phyloP scores from a whole-genome alignment of 2,329 filamentous ascomycete species.

The Cytospora chrysosperma region DNA sequence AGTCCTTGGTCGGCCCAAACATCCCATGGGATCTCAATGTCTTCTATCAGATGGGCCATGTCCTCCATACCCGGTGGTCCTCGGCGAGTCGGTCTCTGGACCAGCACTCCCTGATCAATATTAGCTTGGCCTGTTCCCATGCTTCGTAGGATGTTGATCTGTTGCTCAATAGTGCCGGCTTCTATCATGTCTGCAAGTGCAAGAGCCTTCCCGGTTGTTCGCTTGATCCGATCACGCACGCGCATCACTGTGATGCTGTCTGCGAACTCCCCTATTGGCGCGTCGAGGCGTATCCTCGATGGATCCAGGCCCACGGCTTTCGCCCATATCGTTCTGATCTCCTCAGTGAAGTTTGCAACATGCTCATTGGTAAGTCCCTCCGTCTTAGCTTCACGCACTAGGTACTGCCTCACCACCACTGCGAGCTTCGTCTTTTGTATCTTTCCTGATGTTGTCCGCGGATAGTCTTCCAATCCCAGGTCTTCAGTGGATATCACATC shows the following conservation, averaged over 20 bases:
- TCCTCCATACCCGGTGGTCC: slow-evolving; percentile 21
- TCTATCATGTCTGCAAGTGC: slow-evolving; percentile 13
- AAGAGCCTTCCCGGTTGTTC: slow-evolving; percentile 4
- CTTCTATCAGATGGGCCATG: slow-evolving; percentile 20
- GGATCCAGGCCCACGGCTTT: slow-evolving; percentile 18
- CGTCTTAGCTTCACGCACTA: neutral
- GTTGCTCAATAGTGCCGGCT: slow-evolving; percentile 22
- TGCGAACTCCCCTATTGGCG: slow-evolving; percentile 8
- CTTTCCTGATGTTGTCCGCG: slow-evolving; percentile 11
- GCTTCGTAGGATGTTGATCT: slow-evolving; percentile 18
- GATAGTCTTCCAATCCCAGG: slow-evolving; percentile 14
- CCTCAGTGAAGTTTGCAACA: neutral
- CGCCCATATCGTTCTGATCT: slow-evolving; percentile 14
- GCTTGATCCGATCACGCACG: slow-evolving; percentile 14
- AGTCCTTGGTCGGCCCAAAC: slow-evolving; percentile 12
- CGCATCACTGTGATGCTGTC: slow-evolving; percentile 19
- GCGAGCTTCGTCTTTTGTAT: slow-evolving; percentile 11
- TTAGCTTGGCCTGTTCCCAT: slow-evolving; percentile 3
- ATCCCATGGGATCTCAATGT: no score
- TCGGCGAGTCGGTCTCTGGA: slow-evolving; percentile 1
- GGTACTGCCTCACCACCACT: slow-evolving; percentile 4
- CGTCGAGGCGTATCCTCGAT: slow-evolving; percentile 8
- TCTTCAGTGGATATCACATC: slow-evolving; percentile 4
- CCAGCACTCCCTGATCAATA: neutral
- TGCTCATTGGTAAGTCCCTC: neutral